Conservation (phyloP, 129 eudicot species). For the Arctium lappa region DNA sequence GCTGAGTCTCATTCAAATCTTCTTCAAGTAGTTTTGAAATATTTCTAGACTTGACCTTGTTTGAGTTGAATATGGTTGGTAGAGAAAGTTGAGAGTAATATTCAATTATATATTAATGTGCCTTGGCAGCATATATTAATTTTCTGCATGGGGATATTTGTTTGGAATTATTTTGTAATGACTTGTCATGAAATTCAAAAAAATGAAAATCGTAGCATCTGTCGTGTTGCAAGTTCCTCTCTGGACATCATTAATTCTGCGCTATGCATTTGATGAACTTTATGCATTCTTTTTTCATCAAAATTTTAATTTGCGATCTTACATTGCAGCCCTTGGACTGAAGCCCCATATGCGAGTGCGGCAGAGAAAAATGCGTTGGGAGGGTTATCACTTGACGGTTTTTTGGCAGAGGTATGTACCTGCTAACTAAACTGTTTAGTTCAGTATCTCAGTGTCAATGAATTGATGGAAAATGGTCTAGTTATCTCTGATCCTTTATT, state of each 20-base stretch:
- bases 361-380: constrained; percentile 83
- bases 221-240: neutral
- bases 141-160: neutral
- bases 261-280: neutral
- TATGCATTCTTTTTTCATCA: neutral
- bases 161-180: neutral
- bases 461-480: neutral
- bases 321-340: constrained; percentile 80
- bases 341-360: constrained; percentile 77
- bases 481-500: neutral
- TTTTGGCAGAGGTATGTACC: constrained; percentile 58
- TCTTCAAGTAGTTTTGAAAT: neutral
- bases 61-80: neutral
- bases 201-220: neutral
- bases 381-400: constrained; percentile 75
- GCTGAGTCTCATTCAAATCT: neutral
- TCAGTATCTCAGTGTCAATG: neutral
- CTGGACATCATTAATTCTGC: neutral
- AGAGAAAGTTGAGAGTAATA: neutral
- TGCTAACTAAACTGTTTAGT: neutral
- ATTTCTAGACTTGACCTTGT: neutral
- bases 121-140: neutral
- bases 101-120: neutral
- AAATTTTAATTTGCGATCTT: constrained; percentile 8
- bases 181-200: neutral